Conservation (phyloP, 108 stramenopile genomes). For the Cyclotella atomus region DNA sequence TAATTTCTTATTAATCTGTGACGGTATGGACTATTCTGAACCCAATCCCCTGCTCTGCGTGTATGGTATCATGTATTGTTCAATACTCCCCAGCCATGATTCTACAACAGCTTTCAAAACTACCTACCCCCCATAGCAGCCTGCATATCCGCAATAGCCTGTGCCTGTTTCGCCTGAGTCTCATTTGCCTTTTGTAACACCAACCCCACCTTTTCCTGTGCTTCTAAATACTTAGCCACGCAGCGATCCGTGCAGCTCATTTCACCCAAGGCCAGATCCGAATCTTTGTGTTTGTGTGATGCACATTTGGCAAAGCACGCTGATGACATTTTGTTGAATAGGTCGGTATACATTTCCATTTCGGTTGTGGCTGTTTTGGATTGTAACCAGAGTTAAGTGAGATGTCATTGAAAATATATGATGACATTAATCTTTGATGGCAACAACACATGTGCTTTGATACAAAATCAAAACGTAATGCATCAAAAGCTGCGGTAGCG, state of each 20-base stretch:
- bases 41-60: no score
- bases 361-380: constrained; percentile 83
- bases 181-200: constrained; percentile 90
- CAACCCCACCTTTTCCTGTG: constrained; percentile 88
- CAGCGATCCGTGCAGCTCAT: constrained; percentile 97
- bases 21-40: no score
- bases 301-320: constrained; percentile 95
- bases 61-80: no score
- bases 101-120: no score
- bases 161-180: constrained; percentile 72
- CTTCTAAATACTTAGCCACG: constrained; percentile 92
- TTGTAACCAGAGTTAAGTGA: background rate
- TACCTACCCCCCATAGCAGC: constrained; percentile 64
- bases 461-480: no score
- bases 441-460: background rate
- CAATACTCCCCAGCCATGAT: no score
- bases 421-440: background rate
- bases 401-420: background rate
- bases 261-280: constrained; percentile 93
- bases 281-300: constrained; percentile 83
- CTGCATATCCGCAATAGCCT: constrained; percentile 74
- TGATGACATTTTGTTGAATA: constrained; percentile 94
- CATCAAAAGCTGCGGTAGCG: no score
- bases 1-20: no score
- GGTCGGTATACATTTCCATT: constrained; percentile 97